Evolutionary conservation across 2,329 filamentous ascomycete species (phyloP).

Genomic region (Pestalotiopsis sp.): DNA sequence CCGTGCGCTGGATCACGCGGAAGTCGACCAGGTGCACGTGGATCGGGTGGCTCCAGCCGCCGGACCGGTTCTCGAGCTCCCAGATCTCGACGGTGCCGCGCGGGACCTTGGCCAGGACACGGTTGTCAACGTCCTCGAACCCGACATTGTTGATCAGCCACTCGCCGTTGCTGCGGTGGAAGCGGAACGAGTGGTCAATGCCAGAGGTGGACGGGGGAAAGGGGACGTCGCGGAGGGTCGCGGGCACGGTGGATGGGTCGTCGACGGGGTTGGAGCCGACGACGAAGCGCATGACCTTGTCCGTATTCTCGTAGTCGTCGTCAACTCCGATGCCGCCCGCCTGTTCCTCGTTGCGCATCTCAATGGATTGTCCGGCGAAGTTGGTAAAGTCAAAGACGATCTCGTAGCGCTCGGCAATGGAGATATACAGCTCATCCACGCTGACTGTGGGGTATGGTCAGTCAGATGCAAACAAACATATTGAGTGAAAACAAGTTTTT

Average conservation of each 20-base stretch:
- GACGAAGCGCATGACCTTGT: constrained; percentile 54
- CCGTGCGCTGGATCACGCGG: constrained; percentile 50
- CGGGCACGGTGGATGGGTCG: constrained; percentile 37
- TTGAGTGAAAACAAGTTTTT: neutral
- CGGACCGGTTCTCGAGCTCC: constrained; percentile 51
- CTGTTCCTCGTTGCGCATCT: constrained; percentile 34
- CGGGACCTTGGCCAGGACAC: constrained; percentile 47
- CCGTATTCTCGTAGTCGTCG: constrained; percentile 51
- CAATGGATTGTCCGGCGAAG: constrained; percentile 50
- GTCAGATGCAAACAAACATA: neutral
- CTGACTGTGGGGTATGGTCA: constrained; percentile 25
- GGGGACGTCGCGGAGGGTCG: constrained; percentile 36
- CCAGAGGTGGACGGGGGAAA: constrained; percentile 37
- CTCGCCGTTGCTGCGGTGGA: constrained; percentile 43
- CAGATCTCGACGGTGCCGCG: constrained; percentile 50
- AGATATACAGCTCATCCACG: constrained; percentile 39
- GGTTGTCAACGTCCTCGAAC: constrained; percentile 46
- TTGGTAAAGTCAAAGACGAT: constrained; percentile 56
- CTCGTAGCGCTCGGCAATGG: constrained; percentile 61
- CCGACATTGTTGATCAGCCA: constrained; percentile 54
- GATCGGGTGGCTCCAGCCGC: constrained; percentile 54
- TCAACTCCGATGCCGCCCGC: constrained; percentile 41
- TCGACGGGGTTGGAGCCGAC: constrained; percentile 39
- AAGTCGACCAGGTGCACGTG: constrained; percentile 64
- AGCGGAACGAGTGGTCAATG: constrained; percentile 47